phyloP scores from a whole-genome alignment of 2,329 filamentous ascomycete genomes.

The Clonostachys chloroleuca region DNA sequence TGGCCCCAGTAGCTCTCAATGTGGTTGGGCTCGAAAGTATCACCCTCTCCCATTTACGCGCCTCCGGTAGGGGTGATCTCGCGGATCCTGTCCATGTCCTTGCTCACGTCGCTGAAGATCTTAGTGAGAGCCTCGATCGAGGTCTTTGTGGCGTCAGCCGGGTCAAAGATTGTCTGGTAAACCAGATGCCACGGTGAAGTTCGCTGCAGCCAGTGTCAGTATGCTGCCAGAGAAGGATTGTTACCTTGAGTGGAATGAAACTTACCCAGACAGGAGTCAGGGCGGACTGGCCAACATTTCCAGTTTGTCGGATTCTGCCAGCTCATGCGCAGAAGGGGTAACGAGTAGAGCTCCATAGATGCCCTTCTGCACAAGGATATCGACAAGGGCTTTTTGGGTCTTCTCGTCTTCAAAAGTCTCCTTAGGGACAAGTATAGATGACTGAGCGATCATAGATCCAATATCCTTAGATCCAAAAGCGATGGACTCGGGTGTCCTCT shows the following conservation, averaged over 20 bases:
- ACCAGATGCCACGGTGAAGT: slow-evolving; percentile 7
- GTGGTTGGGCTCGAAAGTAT: neutral
- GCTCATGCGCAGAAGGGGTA: too few species aligned
- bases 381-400: too few species aligned
- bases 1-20: neutral
- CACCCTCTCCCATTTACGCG: neutral
- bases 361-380: too few species aligned
- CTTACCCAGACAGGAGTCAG: too few species aligned
- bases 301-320: too few species aligned
- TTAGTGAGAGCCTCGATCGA: neutral
- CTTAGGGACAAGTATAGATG: too few species aligned
- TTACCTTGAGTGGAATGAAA: neutral
- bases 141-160: neutral
- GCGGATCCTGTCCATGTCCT: neutral
- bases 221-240: slow-evolving; percentile 40
- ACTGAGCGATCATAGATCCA: too few species aligned
- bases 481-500: too few species aligned
- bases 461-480: too few species aligned
- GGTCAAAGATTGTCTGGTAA: neutral
- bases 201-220: slow-evolving; percentile 23
- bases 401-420: too few species aligned
- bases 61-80: neutral
- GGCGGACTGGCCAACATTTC: too few species aligned
- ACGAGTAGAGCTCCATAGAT: too few species aligned
- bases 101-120: neutral